phyloP scores from a whole-genome alignment of 805 yeast species.

The Kuraishia piskuri region DNA sequence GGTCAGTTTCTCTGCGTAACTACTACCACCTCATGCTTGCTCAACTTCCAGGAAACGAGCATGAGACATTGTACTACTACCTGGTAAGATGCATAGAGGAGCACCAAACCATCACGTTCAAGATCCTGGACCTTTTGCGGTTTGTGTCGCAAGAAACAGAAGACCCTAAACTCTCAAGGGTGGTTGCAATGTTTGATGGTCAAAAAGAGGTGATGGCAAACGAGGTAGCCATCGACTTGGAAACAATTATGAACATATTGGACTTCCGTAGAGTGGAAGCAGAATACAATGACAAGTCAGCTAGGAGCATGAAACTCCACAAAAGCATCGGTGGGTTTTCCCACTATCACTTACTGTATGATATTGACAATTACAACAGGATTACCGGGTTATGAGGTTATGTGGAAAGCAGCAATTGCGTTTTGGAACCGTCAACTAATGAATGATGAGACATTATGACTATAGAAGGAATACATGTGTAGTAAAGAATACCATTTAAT shows the following conservation, averaged over 20 bases:
- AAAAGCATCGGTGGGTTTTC: not conserved
- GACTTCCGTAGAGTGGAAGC: not conserved
- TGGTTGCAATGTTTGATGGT: constrained; percentile 4
- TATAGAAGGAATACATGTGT: too few species aligned
- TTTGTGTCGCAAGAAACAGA: constrained; percentile 5
- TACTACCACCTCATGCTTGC: constrained; percentile 10
- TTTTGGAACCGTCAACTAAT: too few species aligned
- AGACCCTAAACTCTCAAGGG: constrained; percentile 7
- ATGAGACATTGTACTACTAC: constrained; percentile 14
- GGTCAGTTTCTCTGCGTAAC: constrained; percentile 9
- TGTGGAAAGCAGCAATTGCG: too few species aligned
- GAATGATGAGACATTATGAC: too few species aligned
- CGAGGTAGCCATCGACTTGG: not conserved
- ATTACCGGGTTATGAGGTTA: not conserved
- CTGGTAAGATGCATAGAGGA: constrained; percentile 7
- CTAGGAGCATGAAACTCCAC: not conserved
- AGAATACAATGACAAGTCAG: not conserved
- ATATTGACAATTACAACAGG: not conserved
- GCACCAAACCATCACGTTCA: constrained; percentile 3
- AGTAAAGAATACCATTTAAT: too few species aligned
- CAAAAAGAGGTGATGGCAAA: too few species aligned
- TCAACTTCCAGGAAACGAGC: constrained; percentile 17
- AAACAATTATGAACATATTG: not conserved
- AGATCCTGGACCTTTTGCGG: constrained; percentile 4
- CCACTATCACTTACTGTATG: not conserved